Evolutionary conservation across 495 filamentous ascomycete genomes (phyloP).

Genomic region (Tetracladium setigerum): DNA sequence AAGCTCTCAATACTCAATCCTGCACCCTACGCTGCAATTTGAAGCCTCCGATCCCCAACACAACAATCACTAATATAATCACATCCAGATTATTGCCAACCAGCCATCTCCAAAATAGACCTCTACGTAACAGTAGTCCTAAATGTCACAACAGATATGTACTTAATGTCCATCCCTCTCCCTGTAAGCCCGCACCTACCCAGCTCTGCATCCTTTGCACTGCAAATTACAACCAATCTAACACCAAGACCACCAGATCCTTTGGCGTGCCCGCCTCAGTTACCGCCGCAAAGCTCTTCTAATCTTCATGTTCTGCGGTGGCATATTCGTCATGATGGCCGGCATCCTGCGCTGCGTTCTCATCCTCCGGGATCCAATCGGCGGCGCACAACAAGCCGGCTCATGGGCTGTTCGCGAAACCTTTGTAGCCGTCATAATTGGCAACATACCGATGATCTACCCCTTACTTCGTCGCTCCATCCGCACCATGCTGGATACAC

Average conservation of each 20-base stretch:
- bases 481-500: not conserved
- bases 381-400: conserved; percentile 35
- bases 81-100: conserved; percentile 33
- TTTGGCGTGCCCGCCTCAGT: conserved; percentile 44
- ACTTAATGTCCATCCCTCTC: conserved; percentile 40
- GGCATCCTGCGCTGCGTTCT: conserved; percentile 52
- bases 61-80: not conserved
- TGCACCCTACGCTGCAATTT: not conserved
- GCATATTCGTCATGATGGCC: conserved; percentile 50
- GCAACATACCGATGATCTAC: conserved; percentile 55
- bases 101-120: conserved; percentile 38
- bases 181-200: conserved; percentile 39
- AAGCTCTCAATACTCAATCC: not conserved
- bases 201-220: conserved; percentile 38
- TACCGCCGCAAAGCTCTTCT: conserved; percentile 44
- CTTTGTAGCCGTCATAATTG: conserved; percentile 52
- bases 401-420: conserved; percentile 58
- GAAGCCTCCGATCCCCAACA: not conserved
- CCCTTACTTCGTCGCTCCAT: conserved; percentile 30
- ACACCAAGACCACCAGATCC: conserved; percentile 29
- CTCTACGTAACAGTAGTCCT: conserved; percentile 39
- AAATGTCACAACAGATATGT: conserved; percentile 40
- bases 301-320: conserved; percentile 50
- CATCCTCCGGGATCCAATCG: conserved; percentile 41
- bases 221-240: conserved; percentile 25